Conservation (phyloP, 2,329 filamentous ascomycete species). For the Aspergillus awamori region DNA sequence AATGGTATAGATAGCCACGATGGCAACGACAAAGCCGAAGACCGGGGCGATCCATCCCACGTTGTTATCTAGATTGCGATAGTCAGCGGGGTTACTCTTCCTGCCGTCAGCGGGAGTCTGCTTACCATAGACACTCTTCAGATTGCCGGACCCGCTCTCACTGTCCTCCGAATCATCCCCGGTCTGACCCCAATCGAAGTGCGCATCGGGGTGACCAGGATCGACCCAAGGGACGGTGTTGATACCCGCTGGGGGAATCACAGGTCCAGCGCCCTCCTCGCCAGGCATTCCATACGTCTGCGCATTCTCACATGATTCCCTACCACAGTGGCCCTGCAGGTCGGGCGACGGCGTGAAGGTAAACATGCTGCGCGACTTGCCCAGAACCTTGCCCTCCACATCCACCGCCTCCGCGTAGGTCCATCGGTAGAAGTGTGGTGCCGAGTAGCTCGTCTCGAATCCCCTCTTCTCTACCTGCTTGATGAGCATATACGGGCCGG, state of each 20-base stretch:
- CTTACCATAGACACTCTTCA: conserved; percentile 17
- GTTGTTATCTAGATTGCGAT: background rate
- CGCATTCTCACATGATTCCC: conserved; percentile 35
- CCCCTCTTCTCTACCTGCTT: conserved; percentile 36
- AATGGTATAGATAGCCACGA: conserved; percentile 15
- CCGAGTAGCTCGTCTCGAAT: conserved; percentile 43
- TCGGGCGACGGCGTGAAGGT: conserved; percentile 42
- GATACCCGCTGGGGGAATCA: conserved; percentile 35
- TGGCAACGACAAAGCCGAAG: conserved; percentile 13
- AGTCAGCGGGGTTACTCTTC: background rate
- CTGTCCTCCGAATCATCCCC: background rate
- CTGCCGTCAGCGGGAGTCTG: background rate
- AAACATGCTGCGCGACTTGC: conserved; percentile 36
- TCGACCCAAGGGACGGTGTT: conserved; percentile 40
- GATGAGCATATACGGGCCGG: conserved; percentile 36
- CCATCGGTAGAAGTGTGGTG: conserved; percentile 34
- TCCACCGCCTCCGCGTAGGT: conserved; percentile 42
- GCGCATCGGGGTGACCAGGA: conserved; percentile 28
- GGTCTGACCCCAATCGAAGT: conserved; percentile 21
- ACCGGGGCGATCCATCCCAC: conserved; percentile 20
- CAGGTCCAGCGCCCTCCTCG: conserved; percentile 28
- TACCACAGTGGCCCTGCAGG: conserved; percentile 36
- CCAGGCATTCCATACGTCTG: conserved; percentile 33
- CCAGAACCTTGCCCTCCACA: conserved; percentile 34
- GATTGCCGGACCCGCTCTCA: background rate